Base-by-base conservation (phyloP, 140 eudicot species). In the Bidens hawaiensis region DNA sequence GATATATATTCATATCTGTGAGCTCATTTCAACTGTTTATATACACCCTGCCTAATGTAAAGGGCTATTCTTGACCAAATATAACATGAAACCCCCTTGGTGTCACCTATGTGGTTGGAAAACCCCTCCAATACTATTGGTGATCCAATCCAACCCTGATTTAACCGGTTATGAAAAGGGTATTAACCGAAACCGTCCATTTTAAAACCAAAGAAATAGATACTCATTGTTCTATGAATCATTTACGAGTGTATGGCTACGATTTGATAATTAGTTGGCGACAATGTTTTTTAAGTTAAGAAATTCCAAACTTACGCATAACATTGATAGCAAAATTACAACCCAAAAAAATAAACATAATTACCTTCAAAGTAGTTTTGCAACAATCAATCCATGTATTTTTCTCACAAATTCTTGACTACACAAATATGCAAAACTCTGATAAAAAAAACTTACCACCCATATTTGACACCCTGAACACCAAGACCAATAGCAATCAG, bases 401-500 rank as follows among this genome's bases (percentile, higher is more conserved):
- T 16, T 45, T 34, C 40, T 18, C 33, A 59, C 45, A 73, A 45
- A 34, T 73, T 36, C 59, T 67, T 64, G 63, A 74, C 51, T 58
- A 63, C 31, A 64, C 71, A 36, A 50, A 51, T 50, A 62, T 24
- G 45, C 67, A 65, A 56, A n/a, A 21, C 45, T 5, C 48, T 17
- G 22, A 24, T 9, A 62, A 25, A 43, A 25, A 43, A 23, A 58
- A 47, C 65, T 81, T 85, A 86, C 93, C 94, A 86, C 16, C 70
- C 49, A 27, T 81, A 63, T 17, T 72, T 64, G 3, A 69, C 94
- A 76, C 60, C 81, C 9, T 81, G 81, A 73, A 82, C 78, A 41
- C 97, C 86, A 60, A 84, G 82, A 62, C 77, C 60, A 31, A 90
- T 60, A 25, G 94, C 97, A 67, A 90, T 75, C 63, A 80, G 42